These are phyloP conservation scores for Lipomyces anomalus DNA, from an alignment of 805 yeast species.

Conservation along the genomic window DNA sequence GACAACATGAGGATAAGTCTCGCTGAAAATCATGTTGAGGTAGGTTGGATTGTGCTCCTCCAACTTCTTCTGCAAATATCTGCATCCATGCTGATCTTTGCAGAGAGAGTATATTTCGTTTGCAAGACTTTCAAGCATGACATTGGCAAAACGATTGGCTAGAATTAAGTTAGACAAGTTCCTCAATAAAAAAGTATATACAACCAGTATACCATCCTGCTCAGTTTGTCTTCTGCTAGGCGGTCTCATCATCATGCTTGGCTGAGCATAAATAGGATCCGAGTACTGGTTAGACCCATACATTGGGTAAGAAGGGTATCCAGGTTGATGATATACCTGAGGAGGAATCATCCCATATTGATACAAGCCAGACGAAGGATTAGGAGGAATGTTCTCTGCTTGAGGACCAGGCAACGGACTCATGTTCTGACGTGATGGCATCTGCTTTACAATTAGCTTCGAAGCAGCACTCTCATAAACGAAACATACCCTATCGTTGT, in stretches of 20 bases:
- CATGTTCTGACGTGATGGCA: slow-evolving; percentile 6
- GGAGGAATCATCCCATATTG: slow-evolving; percentile 6
- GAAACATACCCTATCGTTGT: not conserved
- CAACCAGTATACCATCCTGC: slow-evolving; percentile 24
- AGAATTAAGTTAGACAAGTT: too few species aligned
- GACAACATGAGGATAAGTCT: slow-evolving; percentile 68
- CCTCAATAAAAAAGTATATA: too few species aligned
- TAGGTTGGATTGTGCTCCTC: slow-evolving; percentile 42
- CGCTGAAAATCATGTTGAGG: slow-evolving; percentile 59
- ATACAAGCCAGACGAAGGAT: slow-evolving; percentile 6
- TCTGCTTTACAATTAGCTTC: not conserved
- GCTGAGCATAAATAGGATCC: too few species aligned
- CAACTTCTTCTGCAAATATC: slow-evolving; percentile 82
- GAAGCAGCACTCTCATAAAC: not conserved
- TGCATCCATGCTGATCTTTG: slow-evolving; percentile 94
- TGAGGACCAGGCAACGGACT: slow-evolving; percentile 10
- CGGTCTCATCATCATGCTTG: too few species aligned
- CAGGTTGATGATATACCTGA: slow-evolving; percentile 5
- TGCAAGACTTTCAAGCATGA: slow-evolving; percentile 46
- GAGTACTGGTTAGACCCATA: slow-evolving; percentile 4
- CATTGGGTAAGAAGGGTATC: slow-evolving; percentile 6
- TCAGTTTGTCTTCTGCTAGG: slow-evolving; percentile 24
- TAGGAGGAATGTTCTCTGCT: slow-evolving; percentile 1
- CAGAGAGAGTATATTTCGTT: slow-evolving; percentile 72
- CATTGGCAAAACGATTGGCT: slow-evolving; percentile 30